Conservation (phyloP, 495 filamentous ascomycete genomes). For the Aspergillus biplanus region DNA sequence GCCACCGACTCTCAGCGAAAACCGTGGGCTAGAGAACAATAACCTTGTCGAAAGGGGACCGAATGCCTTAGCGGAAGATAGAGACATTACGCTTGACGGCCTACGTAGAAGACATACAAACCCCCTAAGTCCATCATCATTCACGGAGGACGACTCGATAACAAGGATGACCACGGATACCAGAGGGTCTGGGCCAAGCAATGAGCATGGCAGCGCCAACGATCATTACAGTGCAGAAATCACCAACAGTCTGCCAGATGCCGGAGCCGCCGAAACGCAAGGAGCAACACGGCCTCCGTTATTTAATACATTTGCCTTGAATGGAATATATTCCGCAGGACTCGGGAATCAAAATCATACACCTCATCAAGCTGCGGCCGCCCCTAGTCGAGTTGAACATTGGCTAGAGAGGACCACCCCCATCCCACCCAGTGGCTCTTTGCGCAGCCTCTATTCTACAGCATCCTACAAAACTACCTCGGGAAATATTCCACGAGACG, state of each 20-base stretch:
- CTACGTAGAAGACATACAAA: slow-evolving; percentile 9
- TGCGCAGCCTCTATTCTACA: slow-evolving; percentile 9
- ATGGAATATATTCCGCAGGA: background rate
- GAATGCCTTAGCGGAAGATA: background rate
- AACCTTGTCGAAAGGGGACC: background rate
- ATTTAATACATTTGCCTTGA: slow-evolving; percentile 3
- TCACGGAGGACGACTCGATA: slow-evolving; percentile 16
- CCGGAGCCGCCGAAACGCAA: background rate
- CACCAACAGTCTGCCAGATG: slow-evolving; percentile 1
- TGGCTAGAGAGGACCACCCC: slow-evolving; percentile 11
- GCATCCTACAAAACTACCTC: slow-evolving; percentile 1
- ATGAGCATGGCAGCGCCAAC: background rate
- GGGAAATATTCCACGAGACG: background rate
- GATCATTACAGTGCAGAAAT: background rate
- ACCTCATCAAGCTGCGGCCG: slow-evolving; percentile 5
- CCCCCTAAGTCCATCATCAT: slow-evolving; percentile 12
- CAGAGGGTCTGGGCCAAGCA: background rate
- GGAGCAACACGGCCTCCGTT: background rate
- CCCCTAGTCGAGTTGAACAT: slow-evolving; percentile 16
- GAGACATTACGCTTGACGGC: background rate
- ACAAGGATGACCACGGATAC: background rate
- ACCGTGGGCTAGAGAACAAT: background rate
- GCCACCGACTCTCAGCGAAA: slow-evolving; percentile 5
- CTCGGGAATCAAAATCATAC: background rate
- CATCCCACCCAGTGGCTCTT: background rate